Conservation (phyloP, 2,329 filamentous ascomycete species). For the Alternaria alternata region DNA sequence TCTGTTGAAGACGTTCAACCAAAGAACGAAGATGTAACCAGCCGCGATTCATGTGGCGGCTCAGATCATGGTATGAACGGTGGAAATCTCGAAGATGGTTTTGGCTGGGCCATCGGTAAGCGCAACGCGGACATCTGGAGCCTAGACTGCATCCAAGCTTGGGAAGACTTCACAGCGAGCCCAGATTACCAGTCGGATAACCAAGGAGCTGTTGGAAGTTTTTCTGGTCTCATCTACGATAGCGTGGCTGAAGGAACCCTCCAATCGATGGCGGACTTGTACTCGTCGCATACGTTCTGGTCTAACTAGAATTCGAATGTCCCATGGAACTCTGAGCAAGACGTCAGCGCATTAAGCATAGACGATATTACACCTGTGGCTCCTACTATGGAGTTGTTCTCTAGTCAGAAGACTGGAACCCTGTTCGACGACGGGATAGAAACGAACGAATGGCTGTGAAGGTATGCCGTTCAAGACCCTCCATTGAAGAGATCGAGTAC, state of each 20-base stretch:
- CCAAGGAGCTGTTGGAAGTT: background rate
- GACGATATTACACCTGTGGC: background rate
- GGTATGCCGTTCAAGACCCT: accelerated
- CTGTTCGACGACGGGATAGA: background rate
- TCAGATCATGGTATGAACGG: no score
- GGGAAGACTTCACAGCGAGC: background rate
- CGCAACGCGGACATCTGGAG: background rate
- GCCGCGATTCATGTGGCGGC: background rate
- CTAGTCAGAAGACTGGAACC: no score
- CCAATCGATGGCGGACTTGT: background rate
- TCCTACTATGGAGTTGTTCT: background rate
- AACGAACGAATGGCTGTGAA: background rate
- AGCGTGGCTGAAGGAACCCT: background rate
- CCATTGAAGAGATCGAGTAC: background rate
- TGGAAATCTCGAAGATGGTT: background rate
- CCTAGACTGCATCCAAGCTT: background rate
- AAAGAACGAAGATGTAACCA: background rate
- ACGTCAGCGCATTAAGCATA: background rate
- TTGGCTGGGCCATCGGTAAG: background rate
- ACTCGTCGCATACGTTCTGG: background rate
- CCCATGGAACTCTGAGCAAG: background rate
- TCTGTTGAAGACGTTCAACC: no score
- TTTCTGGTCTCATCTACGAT: background rate
- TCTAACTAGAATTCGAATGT: background rate
- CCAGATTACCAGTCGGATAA: background rate